A percentile compares a stretch with the other conserved stretches of the same genome.
phyloP scores from a whole-genome alignment of 2,329 filamentous ascomycete genomes.

The Chaetothyriales sp. region DNA sequence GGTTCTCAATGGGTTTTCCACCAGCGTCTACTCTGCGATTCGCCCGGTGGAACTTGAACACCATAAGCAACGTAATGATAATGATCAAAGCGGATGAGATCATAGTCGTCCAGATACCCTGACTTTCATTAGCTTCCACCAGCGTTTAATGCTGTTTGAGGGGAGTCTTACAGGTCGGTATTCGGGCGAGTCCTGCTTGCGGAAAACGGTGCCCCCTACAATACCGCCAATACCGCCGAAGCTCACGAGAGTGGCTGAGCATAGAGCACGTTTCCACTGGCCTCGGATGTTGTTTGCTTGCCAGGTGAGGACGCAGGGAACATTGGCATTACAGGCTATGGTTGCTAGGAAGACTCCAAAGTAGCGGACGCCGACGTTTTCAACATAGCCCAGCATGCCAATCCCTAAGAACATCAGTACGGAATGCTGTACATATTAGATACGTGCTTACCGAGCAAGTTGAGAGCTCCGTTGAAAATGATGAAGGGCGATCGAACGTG shows the following conservation, averaged over 20 bases:
- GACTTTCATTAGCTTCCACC: neutral
- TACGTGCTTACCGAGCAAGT: slow-evolving; percentile 8
- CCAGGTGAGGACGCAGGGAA: slow-evolving; percentile 62
- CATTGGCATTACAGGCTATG: slow-evolving; percentile 63
- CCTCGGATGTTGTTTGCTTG: slow-evolving; percentile 80
- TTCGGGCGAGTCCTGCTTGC: slow-evolving; percentile 27
- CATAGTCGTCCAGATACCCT: slow-evolving; percentile 15
- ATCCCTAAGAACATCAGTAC: slow-evolving; percentile 34
- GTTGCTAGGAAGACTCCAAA: slow-evolving; percentile 65
- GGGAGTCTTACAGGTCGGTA: slow-evolving; percentile 19
- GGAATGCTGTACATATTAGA: neutral
- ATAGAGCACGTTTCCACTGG: slow-evolving; percentile 69
- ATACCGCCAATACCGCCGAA: slow-evolving; percentile 61
- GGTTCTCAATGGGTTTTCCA: slow-evolving; percentile 14
- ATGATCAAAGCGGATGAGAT: slow-evolving; percentile 14
- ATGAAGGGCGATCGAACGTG: slow-evolving; percentile 57
- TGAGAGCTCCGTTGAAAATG: slow-evolving; percentile 44
- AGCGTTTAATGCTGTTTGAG: neutral
- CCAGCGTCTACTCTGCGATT: slow-evolving; percentile 15
- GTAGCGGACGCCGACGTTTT: slow-evolving; percentile 43
- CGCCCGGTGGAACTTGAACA: slow-evolving; percentile 16
- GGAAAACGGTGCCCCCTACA: slow-evolving; percentile 59
- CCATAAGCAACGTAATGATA: slow-evolving; percentile 14
- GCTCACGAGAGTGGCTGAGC: slow-evolving; percentile 17
- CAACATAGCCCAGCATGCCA: slow-evolving; percentile 57